Evolutionary conservation across 202 grass and related monocot genomes (phyloP).

Genomic region (Schoenoplectus tabernaemontani): DNA sequence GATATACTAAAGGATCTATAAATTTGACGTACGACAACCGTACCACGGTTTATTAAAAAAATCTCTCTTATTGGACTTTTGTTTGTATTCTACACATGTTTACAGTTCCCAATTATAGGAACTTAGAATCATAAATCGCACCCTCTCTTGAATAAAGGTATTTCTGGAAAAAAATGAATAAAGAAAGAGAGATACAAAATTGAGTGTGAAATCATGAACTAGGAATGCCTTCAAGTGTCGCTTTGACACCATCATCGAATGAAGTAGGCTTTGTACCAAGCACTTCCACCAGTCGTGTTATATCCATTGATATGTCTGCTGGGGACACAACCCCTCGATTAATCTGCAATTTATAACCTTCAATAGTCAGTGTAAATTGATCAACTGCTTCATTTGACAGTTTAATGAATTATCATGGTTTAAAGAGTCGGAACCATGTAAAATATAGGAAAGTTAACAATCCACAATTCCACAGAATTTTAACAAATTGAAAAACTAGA

Average conservation of each 20-base stretch:
- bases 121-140: too few species aligned
- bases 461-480: not conserved
- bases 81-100: too few species aligned
- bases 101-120: too few species aligned
- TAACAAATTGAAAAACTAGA: not conserved
- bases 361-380: not conserved
- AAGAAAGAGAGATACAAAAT: not conserved
- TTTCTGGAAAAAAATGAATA: not conserved
- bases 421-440: not conserved
- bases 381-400: not conserved
- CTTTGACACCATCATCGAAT: conserved; percentile 70
- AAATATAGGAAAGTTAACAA: not conserved
- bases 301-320: conserved; percentile 96
- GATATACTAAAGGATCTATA: not conserved
- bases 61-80: too few species aligned
- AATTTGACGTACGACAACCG: not conserved
- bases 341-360: conserved; percentile 35
- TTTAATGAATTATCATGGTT: not conserved
- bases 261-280: conserved; percentile 53
- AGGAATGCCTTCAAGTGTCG: conserved; percentile 47
- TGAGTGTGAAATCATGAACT: conserved; percentile 29
- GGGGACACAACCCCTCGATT: conserved; percentile 75
- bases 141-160: not conserved
- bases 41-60: too few species aligned
- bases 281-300: conserved; percentile 50